Base-by-base conservation (phyloP, 805 yeast genomes). In the Nakazawaea wyomingensis region DNA sequence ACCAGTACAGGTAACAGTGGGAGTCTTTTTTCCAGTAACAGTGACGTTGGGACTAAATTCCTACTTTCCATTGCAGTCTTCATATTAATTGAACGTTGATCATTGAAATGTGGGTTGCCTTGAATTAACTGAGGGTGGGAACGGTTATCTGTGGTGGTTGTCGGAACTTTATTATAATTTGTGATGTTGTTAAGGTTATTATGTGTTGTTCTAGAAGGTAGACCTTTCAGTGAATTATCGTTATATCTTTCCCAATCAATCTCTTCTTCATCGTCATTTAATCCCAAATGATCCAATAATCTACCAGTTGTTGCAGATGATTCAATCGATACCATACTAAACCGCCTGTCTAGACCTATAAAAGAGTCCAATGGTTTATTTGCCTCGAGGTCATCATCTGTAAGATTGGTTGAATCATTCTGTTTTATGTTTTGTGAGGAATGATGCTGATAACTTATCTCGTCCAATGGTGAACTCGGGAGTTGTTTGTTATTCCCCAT, bases 301-400 rank as follows among this genome's bases (percentile, higher is more conserved):
- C 67, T 46, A 1, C 62, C 65, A 3, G 61, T 57, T 2, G 64
- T 57, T 2, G 56, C 47, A 1, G 50, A 48, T 1, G 61, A 54
- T n/a, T 56, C 62, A 3, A 44, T 42, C 2, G 62, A 58, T 0
- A 48, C 35, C 34, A 54, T 36, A 42, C 62, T 57, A 34, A 47
- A 39, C 33, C 52, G 39, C 31, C 53, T 46, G 7, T 45, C 48
- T 30, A 37, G 24, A 9, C 36, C 36, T 27, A 10, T 30, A 4
- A 39, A 9, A 3, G 26, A 8, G 17, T 41, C 40, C 36, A 40
- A 40, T 8, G 17, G 37, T 16, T 33, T 24, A 9, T 36, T 26
- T n/a, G 18, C 18, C n/a, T 22, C 39, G 20, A 22, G 19, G 14
- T 36, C 39, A 8, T 34, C 18, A 19, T 17, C 31, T 11, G 18